A percentile compares a stretch with the other conserved stretches of the same genome.
phyloP scores from a whole-genome alignment of 192 early-diverging fungal species.

The Lobosporangium transversale region DNA sequence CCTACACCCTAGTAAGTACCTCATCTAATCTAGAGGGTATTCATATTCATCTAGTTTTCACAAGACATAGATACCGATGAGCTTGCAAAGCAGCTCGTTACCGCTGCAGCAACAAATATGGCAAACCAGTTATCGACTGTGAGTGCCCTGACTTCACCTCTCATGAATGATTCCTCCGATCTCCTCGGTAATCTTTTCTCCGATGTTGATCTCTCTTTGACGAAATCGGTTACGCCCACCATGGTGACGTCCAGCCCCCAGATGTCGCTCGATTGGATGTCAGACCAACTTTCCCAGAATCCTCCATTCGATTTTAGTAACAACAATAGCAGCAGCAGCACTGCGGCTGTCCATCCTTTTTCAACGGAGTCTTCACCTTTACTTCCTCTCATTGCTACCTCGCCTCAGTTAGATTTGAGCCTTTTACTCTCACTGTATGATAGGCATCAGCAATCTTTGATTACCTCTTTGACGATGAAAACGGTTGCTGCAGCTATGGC shows the following conservation, averaged over 20 bases:
- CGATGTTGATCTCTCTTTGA: slow-evolving; percentile 41
- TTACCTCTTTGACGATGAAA: background rate
- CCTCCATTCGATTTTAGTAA: slow-evolving; percentile 39
- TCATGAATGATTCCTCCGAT: slow-evolving; percentile 18
- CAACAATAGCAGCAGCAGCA: background rate
- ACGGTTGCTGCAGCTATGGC: background rate
- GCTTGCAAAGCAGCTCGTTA: slow-evolving; percentile 39
- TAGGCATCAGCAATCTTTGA: slow-evolving; percentile 18
- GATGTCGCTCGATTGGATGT: slow-evolving; percentile 26
- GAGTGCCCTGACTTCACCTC: slow-evolving; percentile 22
- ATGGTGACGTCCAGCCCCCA: slow-evolving; percentile 15
- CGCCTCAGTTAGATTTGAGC: slow-evolving; percentile 32
- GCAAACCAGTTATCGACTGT: slow-evolving; percentile 12
- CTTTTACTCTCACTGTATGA: slow-evolving; percentile 34
- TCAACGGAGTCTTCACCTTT: slow-evolving; percentile 7
- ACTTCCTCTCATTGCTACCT: slow-evolving; percentile 15
- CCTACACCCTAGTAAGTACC: too few relatives aligned
- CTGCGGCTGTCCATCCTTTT: background rate
- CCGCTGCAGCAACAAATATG: slow-evolving; percentile 35
- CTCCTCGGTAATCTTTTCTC: slow-evolving; percentile 43
- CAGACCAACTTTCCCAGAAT: slow-evolving; percentile 18
- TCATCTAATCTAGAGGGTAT: too few relatives aligned
- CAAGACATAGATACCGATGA: slow-evolving; percentile 35
- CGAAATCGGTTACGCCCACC: slow-evolving; percentile 23
- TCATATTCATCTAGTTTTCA: background rate